A percentile compares a stretch with the other conserved stretches of the same genome.
Evolutionary conservation across 2,329 filamentous ascomycete species (phyloP).

Genomic region (Aspergillus vadensis): DNA sequence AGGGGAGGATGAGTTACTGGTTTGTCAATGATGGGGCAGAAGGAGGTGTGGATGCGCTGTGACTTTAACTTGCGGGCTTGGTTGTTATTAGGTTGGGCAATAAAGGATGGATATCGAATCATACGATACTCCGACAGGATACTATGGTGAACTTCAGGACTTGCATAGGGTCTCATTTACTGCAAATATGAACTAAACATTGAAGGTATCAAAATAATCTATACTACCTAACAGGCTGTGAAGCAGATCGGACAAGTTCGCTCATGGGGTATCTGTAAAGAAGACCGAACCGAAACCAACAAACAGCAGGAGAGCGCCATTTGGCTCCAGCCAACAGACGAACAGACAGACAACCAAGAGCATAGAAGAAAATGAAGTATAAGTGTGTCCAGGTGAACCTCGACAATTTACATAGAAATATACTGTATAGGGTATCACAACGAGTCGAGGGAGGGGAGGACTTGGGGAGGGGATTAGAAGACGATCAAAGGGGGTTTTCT

Average conservation of each 20-base stretch:
- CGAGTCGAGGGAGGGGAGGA: not conserved
- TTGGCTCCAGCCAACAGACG: not conserved
- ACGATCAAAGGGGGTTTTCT: too few relatives aligned
- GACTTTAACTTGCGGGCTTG: too few relatives aligned
- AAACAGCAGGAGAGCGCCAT: not conserved
- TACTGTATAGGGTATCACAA: not conserved
- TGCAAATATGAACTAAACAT: not conserved
- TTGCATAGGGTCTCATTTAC: not conserved
- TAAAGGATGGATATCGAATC: too few relatives aligned
- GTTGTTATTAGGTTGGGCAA: too few relatives aligned
- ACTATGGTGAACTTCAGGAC: too few relatives aligned
- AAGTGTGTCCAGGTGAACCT: not conserved
- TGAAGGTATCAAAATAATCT: not conserved
- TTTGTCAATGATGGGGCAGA: too few relatives aligned
- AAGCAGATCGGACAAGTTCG: slow-evolving; percentile 8
- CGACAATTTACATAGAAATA: slow-evolving; percentile 6
- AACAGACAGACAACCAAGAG: not conserved
- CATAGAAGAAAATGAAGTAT: not conserved
- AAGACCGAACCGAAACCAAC: slow-evolving; percentile 9
- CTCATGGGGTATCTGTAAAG: slow-evolving; percentile 26
- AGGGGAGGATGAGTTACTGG: too few relatives aligned
- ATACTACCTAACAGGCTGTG: not conserved
- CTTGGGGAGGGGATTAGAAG: too few relatives aligned
- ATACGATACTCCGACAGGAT: too few relatives aligned
- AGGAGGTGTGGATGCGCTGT: too few relatives aligned